Evolutionary conservation across 257 asterid genomes (phyloP).

Genomic region (Buddleja alternifolia): DNA sequence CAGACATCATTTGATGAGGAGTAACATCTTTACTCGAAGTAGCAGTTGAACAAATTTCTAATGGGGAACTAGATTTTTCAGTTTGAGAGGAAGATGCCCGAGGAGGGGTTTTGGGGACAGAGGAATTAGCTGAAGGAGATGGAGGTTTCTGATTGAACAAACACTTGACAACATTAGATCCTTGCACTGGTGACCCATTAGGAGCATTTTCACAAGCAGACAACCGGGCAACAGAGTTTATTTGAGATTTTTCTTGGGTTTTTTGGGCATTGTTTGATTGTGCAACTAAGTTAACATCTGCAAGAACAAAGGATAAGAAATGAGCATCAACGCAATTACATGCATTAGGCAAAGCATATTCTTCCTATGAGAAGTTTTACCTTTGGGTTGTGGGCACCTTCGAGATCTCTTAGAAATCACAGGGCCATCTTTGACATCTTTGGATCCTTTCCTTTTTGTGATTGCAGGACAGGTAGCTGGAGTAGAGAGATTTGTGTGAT

Average conservation of each 20-base stretch:
- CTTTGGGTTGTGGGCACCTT: conserved; percentile 48
- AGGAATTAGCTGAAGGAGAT: conserved; percentile 57
- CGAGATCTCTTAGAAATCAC: conserved; percentile 59
- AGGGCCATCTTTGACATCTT: conserved; percentile 38
- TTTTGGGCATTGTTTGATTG: conserved; percentile 39
- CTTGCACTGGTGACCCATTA: conserved; percentile 48
- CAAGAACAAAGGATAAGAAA: conserved; percentile 10
- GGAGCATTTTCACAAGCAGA: conserved; percentile 29
- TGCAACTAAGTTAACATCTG: conserved; percentile 39
- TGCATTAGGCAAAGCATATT: background rate
- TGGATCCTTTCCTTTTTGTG: conserved; percentile 61
- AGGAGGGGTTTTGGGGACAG: conserved; percentile 86
- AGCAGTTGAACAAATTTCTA: conserved; percentile 49
- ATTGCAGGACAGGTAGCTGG: conserved; percentile 40
- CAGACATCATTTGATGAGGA: conserved; percentile 58
- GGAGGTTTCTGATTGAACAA: conserved; percentile 70
- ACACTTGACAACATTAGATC: conserved; percentile 74
- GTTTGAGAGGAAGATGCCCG: conserved; percentile 65
- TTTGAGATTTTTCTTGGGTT: conserved; percentile 32
- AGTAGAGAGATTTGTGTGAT: conserved; percentile 43
- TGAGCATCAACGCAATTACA: conserved; percentile 5
- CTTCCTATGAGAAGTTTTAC: conserved; percentile 34
- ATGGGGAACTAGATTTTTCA: conserved; percentile 59
- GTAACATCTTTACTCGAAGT: conserved; percentile 50
- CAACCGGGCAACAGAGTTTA: conserved; percentile 35